Evolutionary conservation across 345 rosid genomes (phyloP).

Genomic region (Alliaria petiolata): DNA sequence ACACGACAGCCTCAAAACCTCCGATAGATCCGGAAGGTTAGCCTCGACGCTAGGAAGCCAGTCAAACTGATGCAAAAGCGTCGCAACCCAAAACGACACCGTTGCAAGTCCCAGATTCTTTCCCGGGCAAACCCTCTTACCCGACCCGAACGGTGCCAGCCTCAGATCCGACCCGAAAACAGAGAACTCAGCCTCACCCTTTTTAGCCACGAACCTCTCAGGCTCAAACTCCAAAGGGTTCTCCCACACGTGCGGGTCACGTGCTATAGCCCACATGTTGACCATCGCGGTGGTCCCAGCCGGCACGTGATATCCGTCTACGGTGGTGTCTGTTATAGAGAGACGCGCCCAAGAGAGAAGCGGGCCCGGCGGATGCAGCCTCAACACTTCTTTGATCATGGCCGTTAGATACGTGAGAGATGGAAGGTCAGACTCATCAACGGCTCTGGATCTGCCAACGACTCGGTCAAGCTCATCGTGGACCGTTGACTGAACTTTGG

Average conservation of each 20-base stretch:
- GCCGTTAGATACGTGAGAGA: slow-evolving; percentile 58
- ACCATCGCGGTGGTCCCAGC: slow-evolving; percentile 89
- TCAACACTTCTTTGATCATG: slow-evolving; percentile 68
- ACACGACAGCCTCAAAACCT: slow-evolving; percentile 65
- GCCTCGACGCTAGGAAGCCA: slow-evolving; percentile 43
- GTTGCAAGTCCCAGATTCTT: slow-evolving; percentile 65
- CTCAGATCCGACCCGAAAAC: slow-evolving; percentile 80
- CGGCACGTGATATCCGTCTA: slow-evolving; percentile 85
- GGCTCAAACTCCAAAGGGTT: slow-evolving; percentile 61
- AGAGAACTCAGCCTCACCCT: slow-evolving; percentile 51
- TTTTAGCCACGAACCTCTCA: slow-evolving; percentile 52
- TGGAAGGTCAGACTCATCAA: slow-evolving; percentile 48
- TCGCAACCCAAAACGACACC: slow-evolving; percentile 66
- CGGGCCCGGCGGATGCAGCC: slow-evolving; percentile 95
- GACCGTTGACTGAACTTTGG: slow-evolving; percentile 56
- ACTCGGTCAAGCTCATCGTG: slow-evolving; percentile 64
- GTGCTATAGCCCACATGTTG: slow-evolving; percentile 92
- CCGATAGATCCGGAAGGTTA: slow-evolving; percentile 50
- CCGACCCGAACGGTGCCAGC: slow-evolving; percentile 94
- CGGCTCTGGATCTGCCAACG: slow-evolving; percentile 58
- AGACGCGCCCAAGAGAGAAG: slow-evolving; percentile 90
- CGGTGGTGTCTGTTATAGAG: slow-evolving; percentile 56
- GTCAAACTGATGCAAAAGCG: slow-evolving; percentile 62
- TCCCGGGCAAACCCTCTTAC: slow-evolving; percentile 79
- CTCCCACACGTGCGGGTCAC: slow-evolving; percentile 69